A percentile compares a stretch with the other conserved stretches of the same genome.
These are phyloP conservation scores for Parmelia sp. DNA, from an alignment of 495 filamentous ascomycete genomes.

Conservation along the genomic window DNA sequence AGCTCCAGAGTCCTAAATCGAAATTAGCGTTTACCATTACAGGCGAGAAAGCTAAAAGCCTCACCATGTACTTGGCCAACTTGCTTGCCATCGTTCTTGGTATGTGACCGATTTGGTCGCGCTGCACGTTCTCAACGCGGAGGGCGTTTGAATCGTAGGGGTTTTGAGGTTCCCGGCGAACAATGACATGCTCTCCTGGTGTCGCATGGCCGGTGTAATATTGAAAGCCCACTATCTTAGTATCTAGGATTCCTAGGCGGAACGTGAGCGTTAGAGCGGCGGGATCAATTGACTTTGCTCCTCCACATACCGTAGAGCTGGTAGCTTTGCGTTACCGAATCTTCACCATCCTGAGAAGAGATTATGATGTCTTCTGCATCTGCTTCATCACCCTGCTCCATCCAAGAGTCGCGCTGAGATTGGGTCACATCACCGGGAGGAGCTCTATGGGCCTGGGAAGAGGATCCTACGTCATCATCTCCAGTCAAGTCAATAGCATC, in stretches of 20 bases:
- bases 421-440: conserved; percentile 21
- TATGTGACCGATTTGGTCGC: conserved; percentile 75
- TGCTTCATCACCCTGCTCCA: conserved; percentile 27
- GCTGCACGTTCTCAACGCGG: conserved; percentile 70
- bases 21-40: conserved; percentile 20
- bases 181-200: conserved; percentile 62
- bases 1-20: conserved; percentile 42
- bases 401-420: conserved; percentile 23
- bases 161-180: conserved; percentile 65
- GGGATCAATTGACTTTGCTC: not conserved
- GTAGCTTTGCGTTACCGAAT: conserved; percentile 36
- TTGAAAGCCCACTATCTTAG: conserved; percentile 73
- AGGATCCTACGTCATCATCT: conserved; percentile 28
- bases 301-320: conserved; percentile 46
- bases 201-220: conserved; percentile 72
- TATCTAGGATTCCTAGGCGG: conserved; percentile 37
- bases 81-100: conserved; percentile 58
- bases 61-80: conserved; percentile 66
- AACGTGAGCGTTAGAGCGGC: not conserved
- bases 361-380: conserved; percentile 30
- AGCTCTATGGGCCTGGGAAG: conserved; percentile 7
- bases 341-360: conserved; percentile 40
- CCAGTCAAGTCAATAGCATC: conserved; percentile 42
- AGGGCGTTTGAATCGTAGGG: conserved; percentile 74
- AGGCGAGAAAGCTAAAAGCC: not conserved